Evolutionary conservation across 208 protist genomes (phyloP).

Genomic region (Phytomonas serpens): DNA sequence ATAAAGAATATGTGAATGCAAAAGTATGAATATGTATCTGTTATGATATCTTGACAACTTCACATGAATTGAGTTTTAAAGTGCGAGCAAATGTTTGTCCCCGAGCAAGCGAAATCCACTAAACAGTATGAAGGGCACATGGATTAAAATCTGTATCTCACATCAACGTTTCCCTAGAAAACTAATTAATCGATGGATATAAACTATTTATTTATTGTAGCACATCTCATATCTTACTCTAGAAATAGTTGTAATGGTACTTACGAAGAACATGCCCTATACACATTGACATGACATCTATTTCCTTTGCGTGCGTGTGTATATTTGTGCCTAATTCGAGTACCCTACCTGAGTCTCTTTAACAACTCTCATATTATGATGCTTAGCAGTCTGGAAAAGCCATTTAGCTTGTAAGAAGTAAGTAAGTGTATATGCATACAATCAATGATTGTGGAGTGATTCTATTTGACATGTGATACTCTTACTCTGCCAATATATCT

Average conservation of each 20-base stretch:
- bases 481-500: neutral
- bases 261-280: neutral
- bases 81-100: neutral
- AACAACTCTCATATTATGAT: neutral
- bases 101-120: neutral
- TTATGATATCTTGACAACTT: neutral
- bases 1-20: neutral
- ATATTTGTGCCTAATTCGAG: neutral
- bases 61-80: neutral
- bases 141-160: neutral
- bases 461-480: neutral
- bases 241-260: neutral
- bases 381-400: neutral
- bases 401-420: neutral
- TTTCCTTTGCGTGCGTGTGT: conserved; percentile 3
- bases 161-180: neutral
- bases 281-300: neutral
- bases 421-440: neutral
- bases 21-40: conserved; percentile 7
- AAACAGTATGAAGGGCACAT: neutral
- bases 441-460: neutral
- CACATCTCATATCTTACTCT: neutral
- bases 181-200: neutral
- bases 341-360: neutral
- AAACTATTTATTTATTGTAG: conserved; percentile 4